These are phyloP conservation scores for Nicotiana tomentosiformis DNA, from an alignment of 257 asterid species.

Conservation along the genomic window DNA sequence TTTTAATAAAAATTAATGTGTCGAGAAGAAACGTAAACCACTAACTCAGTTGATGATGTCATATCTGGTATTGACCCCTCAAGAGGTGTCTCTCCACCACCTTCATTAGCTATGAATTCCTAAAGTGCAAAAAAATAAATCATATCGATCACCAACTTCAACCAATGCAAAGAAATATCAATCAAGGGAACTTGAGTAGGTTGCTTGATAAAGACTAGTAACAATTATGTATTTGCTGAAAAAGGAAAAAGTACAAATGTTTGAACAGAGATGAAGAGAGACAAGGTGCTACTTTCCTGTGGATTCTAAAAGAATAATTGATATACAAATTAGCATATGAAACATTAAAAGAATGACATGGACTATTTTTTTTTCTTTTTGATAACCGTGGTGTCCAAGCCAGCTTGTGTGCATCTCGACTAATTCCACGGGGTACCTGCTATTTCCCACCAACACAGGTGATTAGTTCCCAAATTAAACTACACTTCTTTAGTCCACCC, in stretches of 20 bases:
- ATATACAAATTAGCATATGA: background rate
- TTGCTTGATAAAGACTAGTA: background rate
- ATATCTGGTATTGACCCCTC: constrained; percentile 98
- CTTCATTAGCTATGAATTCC: constrained; percentile 89
- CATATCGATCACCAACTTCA: background rate
- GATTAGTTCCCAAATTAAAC: background rate
- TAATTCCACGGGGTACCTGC: too few relatives aligned
- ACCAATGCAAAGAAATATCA: background rate
- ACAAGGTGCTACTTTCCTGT: background rate
- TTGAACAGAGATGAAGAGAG: background rate
- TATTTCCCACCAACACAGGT: too few relatives aligned
- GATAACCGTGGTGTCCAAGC: too few relatives aligned
- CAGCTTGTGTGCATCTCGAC: too few relatives aligned
- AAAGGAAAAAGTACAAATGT: background rate
- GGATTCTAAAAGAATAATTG: background rate
- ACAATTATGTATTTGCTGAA: background rate
- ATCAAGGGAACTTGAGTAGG: background rate
- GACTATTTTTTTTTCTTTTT: too few relatives aligned
- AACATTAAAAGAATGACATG: background rate
- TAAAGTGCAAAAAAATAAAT: constrained; percentile 9
- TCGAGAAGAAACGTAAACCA: constrained; percentile 16
- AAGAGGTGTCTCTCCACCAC: constrained; percentile 90
- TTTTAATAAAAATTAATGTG: background rate
- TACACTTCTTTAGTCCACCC: background rate
- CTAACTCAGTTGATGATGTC: constrained; percentile 99